Conservation (phyloP, 2,329 filamentous ascomycete genomes). For the Hyphodiscus sp. region DNA sequence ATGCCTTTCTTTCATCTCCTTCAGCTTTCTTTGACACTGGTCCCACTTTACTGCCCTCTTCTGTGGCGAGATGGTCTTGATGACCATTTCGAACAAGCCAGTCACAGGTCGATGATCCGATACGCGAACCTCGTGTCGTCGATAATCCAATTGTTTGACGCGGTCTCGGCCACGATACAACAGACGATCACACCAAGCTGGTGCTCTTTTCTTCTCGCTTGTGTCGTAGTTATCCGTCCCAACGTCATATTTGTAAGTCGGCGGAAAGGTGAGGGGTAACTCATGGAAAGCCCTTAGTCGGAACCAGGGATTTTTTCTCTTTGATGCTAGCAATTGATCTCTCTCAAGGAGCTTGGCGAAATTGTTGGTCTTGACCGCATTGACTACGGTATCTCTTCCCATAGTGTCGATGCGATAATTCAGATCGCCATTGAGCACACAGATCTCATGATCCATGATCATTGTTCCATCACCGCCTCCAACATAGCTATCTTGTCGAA, state of each 20-base stretch:
- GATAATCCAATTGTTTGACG: constrained; percentile 83
- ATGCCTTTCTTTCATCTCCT: constrained; percentile 62
- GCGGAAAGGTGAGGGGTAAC: constrained; percentile 81
- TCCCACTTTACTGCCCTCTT: constrained; percentile 63
- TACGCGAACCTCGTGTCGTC: constrained; percentile 79
- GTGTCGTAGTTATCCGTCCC: constrained; percentile 91
- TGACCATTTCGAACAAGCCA: constrained; percentile 71
- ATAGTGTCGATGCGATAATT: constrained; percentile 99
- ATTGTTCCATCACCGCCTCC: constrained; percentile 92
- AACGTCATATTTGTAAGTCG: constrained; percentile 98
- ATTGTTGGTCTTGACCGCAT: constrained; percentile 75
- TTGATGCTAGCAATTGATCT: constrained; percentile 85
- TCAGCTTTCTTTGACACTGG: constrained; percentile 67
- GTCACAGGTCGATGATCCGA: constrained; percentile 93
- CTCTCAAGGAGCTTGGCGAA: constrained; percentile 81
- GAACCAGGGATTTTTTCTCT: constrained; percentile 84
- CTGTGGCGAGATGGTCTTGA: constrained; percentile 73
- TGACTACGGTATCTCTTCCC: constrained; percentile 86
- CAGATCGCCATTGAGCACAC: constrained; percentile 88
- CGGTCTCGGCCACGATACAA: constrained; percentile 76
- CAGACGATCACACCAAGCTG: constrained; percentile 93
- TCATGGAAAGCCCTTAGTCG: constrained; percentile 86
- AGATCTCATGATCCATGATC: constrained; percentile 97
- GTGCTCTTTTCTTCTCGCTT: constrained; percentile 87
- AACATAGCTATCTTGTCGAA: constrained; percentile 71